phyloP scores from a whole-genome alignment of 106 monocot species.

The Agapanthus africanus region DNA sequence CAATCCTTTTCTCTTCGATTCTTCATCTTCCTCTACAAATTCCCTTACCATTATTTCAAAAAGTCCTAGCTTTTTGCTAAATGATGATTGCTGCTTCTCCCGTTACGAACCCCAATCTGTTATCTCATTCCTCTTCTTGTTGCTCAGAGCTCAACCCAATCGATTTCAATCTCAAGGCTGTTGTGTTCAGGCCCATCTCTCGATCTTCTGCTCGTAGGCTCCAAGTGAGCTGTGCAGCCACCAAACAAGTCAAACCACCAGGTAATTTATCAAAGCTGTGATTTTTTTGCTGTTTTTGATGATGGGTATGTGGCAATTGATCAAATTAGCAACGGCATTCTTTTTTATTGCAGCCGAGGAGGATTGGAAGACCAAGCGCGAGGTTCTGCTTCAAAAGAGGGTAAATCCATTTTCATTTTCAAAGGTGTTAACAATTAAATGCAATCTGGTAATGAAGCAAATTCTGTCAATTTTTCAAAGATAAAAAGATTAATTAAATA shows the following conservation, averaged over 20 bases:
- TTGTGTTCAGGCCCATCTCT: not conserved
- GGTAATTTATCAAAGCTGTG: constrained; percentile 18
- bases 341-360: constrained; percentile 56
- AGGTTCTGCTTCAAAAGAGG: constrained; percentile 63
- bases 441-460: not conserved
- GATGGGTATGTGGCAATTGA: not conserved
- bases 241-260: constrained; percentile 58
- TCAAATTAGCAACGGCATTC: not conserved
- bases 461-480: not conserved
- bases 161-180: constrained; percentile 13
- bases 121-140: constrained; percentile 5
- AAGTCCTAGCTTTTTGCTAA: too few species aligned
- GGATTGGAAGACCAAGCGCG: constrained; percentile 86
- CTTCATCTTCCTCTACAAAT: too few species aligned
- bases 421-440: not conserved
- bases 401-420: constrained; percentile 13
- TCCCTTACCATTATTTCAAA: too few species aligned
- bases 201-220: constrained; percentile 9
- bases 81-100: constrained; percentile 15
- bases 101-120: constrained; percentile 24
- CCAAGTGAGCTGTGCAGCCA: constrained; percentile 44
- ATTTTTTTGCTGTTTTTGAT: not conserved
- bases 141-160: constrained; percentile 12
- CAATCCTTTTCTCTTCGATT: too few species aligned
- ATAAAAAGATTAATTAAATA: too few species aligned